Percentiles rank a stretch among this genome's conserved stretches.
Conservation (phyloP, 1,139 yeast genomes). For the Hyphopichia pseudoburtonii region DNA sequence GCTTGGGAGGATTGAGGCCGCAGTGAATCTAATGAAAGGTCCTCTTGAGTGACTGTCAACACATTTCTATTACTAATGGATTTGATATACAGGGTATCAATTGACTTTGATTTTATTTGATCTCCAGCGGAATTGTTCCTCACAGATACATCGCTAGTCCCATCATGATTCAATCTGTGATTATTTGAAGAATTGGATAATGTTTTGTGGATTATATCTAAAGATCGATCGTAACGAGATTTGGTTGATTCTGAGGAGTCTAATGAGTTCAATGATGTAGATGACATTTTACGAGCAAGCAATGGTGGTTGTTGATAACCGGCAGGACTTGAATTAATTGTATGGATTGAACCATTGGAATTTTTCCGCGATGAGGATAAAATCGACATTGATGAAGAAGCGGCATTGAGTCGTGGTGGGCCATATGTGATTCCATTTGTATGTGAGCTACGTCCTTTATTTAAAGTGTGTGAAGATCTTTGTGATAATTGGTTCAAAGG, state of each 20-base stretch:
- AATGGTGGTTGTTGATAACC: conserved; percentile 10
- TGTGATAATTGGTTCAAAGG: conserved; percentile 3
- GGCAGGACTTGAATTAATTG: conserved; percentile 1
- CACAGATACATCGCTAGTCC: neutral
- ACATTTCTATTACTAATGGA: conserved; percentile 13
- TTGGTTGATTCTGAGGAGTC: conserved; percentile 21
- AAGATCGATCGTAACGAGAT: conserved; percentile 22
- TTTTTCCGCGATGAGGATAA: neutral
- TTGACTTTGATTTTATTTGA: conserved; percentile 1
- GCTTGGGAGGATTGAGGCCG: neutral
- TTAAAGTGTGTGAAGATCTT: neutral
- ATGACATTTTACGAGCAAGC: conserved; percentile 10
- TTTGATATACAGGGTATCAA: conserved; percentile 9
- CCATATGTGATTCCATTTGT: conserved; percentile 10
- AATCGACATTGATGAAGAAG: no score
- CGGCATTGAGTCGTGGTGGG: neutral
- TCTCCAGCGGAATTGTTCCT: neutral
- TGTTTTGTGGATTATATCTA: conserved; percentile 28
- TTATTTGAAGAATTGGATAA: conserved; percentile 17
- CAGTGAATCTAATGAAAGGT: neutral
- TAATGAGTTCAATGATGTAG: conserved; percentile 12
- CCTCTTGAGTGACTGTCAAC: conserved; percentile 8
- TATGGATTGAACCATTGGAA: conserved; percentile 1
- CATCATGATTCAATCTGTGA: neutral
- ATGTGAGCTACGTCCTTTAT: neutral